Conservation (phyloP, 805 yeast genomes). For the Lachancea fermentati region DNA sequence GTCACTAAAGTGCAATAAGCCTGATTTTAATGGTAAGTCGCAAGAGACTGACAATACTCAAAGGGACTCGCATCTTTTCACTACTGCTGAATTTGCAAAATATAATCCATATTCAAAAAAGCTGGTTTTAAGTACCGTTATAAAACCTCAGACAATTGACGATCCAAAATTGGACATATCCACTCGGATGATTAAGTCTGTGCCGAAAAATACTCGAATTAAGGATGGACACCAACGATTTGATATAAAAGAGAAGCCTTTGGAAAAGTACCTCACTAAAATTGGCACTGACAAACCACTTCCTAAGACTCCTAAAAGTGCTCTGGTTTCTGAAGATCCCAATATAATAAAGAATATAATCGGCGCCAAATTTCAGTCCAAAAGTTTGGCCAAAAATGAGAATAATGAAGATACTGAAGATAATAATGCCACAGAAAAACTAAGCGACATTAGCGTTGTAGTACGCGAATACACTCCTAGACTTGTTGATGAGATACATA, state of each 20-base stretch:
- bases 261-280: conserved; percentile 14
- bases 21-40: no score
- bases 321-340: conserved; percentile 1
- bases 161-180: background rate
- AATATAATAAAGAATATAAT: background rate
- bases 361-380: no score
- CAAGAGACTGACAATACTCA: no score
- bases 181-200: background rate
- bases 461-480: conserved; percentile 25
- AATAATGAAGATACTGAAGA: no score
- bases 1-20: conserved; percentile 2
- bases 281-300: conserved; percentile 17
- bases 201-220: no score
- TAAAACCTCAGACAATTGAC: conserved; percentile 5
- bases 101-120: conserved; percentile 3
- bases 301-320: conserved; percentile 19
- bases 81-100: background rate
- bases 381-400: no score
- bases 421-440: no score
- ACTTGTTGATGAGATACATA: conserved; percentile 35
- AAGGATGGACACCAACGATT: no score
- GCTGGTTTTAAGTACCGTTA: background rate
- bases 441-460: conserved; percentile 16
- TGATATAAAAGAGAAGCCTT: conserved; percentile 10
- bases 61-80: background rate